Base-by-base conservation (phyloP, 2,329 filamentous ascomycete genomes). In the Epichloe uncinata region DNA sequence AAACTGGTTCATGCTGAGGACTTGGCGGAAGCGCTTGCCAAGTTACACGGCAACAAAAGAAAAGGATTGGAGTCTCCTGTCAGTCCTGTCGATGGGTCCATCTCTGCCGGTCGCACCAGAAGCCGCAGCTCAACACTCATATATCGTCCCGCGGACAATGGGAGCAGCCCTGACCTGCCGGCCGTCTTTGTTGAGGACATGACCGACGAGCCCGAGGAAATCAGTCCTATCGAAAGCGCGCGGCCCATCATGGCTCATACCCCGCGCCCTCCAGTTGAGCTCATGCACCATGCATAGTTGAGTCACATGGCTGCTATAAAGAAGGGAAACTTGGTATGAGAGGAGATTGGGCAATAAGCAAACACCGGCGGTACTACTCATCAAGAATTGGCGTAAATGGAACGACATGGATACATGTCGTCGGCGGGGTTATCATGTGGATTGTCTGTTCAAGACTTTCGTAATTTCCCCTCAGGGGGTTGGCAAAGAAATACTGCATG, bases 1-100 rank as follows among this genome's bases (percentile, higher is more conserved):
- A 84, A 82, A 67, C 72, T 75, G 60, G 79, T 85, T 26, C 79
- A 85, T 60, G 80, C 82, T 41, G 80, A 85, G 52, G 82, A 85
- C 61, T 70, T 85, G 26, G 81, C 81, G 16, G 77, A 81, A 48
- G 82, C 82, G 1, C 68, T 85, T 42, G 75, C 80, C 12, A 79
- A 77, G 65, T 66, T 85, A 53, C 75, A 78, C 61, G 73, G 79
- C 55, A 66, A 66, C 52, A 57, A 62, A 42, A 51, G 57, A 11
- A 22, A 20, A 15, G 55, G 55, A 8, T 13, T 50, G 42, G 52
- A 57, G 16, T 63, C 64, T 11, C 60, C 65, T 44, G 40, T 65
- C 40, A 64, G 61, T 38, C 62, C 62, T 26, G 60, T 55, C 42
- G 63, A 66, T 46, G 60, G 57, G 26, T 49, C 56, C 18, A 52